A percentile compares a stretch with the other conserved stretches of the same genome.
These are phyloP conservation scores for Neodidymelliopsis sp. DNA, from an alignment of 2,329 filamentous ascomycete species.

Conservation along the genomic window DNA sequence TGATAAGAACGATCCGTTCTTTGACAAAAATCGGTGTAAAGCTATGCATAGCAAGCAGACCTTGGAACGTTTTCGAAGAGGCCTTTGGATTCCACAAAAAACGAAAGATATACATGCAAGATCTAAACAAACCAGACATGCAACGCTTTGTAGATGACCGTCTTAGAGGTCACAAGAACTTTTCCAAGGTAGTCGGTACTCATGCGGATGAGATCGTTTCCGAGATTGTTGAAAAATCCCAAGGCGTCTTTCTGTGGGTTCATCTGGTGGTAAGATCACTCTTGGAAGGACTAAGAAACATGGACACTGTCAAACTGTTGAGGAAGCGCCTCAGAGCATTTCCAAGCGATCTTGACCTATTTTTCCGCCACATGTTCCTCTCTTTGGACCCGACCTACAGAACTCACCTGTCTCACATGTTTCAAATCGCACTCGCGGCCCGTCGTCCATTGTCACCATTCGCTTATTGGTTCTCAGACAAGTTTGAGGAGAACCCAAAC, in stretches of 20 bases:
- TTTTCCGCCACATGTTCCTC: background rate
- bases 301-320: conserved; percentile 38
- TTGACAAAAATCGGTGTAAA: conserved; percentile 19
- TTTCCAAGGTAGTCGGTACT: conserved; percentile 42
- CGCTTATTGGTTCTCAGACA: background rate
- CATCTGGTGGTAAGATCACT: conserved; percentile 55
- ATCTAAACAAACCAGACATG: background rate
- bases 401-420: background rate
- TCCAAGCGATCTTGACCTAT: background rate
- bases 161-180: conserved; percentile 43
- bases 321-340: conserved; percentile 34
- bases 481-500: background rate
- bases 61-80: conserved; percentile 53
- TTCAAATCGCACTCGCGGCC: background rate
- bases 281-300: conserved; percentile 47
- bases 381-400: background rate
- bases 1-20: conserved; percentile 51
- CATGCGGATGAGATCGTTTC: conserved; percentile 23
- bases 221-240: conserved; percentile 45
- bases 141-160: background rate
- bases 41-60: conserved; percentile 39
- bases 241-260: conserved; percentile 19
- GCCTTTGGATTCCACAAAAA: conserved; percentile 38
- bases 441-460: too few relatives aligned
- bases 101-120: conserved; percentile 40